phyloP scores from a whole-genome alignment of 1,284 basidiomycete species.

The Cutaneotrichosporon mucoides region DNA sequence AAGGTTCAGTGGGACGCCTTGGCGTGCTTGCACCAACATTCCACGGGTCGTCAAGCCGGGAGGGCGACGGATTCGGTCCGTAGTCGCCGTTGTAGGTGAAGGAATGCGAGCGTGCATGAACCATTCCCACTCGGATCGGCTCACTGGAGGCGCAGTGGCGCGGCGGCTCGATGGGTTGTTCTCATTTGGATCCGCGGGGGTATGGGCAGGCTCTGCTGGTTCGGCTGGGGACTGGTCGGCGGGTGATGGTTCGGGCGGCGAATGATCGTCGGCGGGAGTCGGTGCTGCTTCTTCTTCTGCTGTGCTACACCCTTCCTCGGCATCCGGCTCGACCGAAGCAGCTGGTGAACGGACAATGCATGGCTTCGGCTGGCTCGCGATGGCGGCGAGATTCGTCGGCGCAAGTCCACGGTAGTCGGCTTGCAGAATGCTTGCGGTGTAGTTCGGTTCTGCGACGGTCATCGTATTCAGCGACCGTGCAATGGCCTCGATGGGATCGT shows the following conservation, averaged over 20 bases:
- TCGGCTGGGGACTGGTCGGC: not conserved
- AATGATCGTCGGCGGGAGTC: not conserved
- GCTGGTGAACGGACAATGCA: slow-evolving; percentile 6
- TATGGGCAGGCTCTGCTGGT: not conserved
- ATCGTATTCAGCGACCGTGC: not conserved
- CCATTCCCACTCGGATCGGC: not conserved
- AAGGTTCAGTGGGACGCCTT: not conserved
- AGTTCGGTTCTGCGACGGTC: not conserved
- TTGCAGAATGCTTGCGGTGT: not conserved
- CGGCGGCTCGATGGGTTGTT: not conserved
- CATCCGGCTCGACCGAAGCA: too few relatives aligned
- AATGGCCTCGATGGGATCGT: not conserved
- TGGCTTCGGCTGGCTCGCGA: slow-evolving; percentile 12
- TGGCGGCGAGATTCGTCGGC: slow-evolving; percentile 14
- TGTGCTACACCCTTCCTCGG: too few relatives aligned
- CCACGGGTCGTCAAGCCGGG: slow-evolving; percentile 13
- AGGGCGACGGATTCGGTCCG: not conserved
- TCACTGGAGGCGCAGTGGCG: too few relatives aligned
- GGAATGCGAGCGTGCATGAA: not conserved
- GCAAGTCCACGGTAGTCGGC: not conserved
- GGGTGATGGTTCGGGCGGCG: slow-evolving; percentile 1
- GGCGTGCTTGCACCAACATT: slow-evolving; percentile 13
- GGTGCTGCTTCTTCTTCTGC: too few relatives aligned
- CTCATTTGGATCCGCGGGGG: not conserved
- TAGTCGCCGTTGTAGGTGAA: not conserved